Evolutionary conservation across 257 asterid species (phyloP).

Genomic region (Fraxinus cuspidata): DNA sequence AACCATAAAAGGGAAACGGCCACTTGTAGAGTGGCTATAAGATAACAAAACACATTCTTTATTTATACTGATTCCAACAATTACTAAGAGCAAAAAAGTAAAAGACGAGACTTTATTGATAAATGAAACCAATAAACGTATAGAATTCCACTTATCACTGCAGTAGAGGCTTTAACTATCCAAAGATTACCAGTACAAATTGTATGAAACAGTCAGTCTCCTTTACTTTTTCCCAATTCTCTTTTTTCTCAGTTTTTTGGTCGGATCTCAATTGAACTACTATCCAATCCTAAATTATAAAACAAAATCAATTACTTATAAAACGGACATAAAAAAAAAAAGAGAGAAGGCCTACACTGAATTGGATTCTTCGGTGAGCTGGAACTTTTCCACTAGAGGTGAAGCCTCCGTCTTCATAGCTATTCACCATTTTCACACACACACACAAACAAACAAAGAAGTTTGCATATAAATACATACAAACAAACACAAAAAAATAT

Average conservation of each 20-base stretch:
- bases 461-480: constrained; percentile 12
- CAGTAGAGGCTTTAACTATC: background rate
- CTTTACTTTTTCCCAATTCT: background rate
- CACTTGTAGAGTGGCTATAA: background rate
- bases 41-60: background rate
- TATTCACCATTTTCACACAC: constrained; percentile 23
- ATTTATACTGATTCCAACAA: background rate
- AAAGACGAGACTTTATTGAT: background rate
- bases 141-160: background rate
- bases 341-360: constrained; percentile 48
- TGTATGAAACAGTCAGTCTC: background rate
- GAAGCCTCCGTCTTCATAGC: constrained; percentile 96
- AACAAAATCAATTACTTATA: background rate
- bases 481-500: background rate
- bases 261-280: background rate
- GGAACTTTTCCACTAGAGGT: constrained; percentile 77
- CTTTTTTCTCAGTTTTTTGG: background rate
- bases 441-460: background rate
- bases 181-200: background rate
- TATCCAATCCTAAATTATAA: background rate
- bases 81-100: background rate
- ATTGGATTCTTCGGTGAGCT: constrained; percentile 60
- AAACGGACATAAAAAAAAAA: no score
- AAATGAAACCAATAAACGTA: background rate
- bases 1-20: background rate